These are phyloP conservation scores for Bocquillonia castaneifolia DNA, from an alignment of 441 rosid species.

Conservation along the genomic window DNA sequence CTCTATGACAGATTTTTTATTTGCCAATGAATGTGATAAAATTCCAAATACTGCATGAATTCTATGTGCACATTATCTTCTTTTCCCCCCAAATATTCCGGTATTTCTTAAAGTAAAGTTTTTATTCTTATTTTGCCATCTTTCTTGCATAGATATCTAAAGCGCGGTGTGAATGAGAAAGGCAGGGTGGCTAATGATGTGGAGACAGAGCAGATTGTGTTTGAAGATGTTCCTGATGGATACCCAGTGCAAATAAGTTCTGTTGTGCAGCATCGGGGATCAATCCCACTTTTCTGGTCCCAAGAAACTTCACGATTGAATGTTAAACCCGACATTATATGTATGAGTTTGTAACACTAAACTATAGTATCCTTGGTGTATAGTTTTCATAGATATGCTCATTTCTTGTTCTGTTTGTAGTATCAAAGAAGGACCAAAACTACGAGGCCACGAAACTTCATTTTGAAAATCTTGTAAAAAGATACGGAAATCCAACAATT, in stretches of 20 bases:
- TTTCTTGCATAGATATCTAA: slow-evolving; percentile 62
- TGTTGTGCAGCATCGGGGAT: slow-evolving; percentile 89
- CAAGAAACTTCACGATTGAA: slow-evolving; percentile 96
- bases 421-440: slow-evolving; percentile 74
- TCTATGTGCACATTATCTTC: not conserved
- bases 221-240: slow-evolving; percentile 79
- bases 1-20: not conserved
- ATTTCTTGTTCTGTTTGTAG: slow-evolving; percentile 35
- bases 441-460: slow-evolving; percentile 94
- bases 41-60: not conserved
- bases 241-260: slow-evolving; percentile 78
- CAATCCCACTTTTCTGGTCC: slow-evolving; percentile 98
- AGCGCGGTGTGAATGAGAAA: slow-evolving; percentile 90
- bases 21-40: not conserved
- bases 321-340: slow-evolving; percentile 80
- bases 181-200: slow-evolving; percentile 99
- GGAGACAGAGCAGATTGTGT: slow-evolving; percentile 93
- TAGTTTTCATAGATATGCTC: not conserved
- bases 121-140: slow-evolving; percentile 7
- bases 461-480: slow-evolving; percentile 83
- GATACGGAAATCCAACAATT: slow-evolving; percentile 95
- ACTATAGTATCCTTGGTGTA: not conserved
- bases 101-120: not conserved
- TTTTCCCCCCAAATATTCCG: not conserved
- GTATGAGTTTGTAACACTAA: slow-evolving; percentile 37